Evolutionary conservation across 768 basidiomycete genomes (phyloP), one percentile per base, ranked within the genome.

Genomic region (Leccinum sublutescens): DNA sequence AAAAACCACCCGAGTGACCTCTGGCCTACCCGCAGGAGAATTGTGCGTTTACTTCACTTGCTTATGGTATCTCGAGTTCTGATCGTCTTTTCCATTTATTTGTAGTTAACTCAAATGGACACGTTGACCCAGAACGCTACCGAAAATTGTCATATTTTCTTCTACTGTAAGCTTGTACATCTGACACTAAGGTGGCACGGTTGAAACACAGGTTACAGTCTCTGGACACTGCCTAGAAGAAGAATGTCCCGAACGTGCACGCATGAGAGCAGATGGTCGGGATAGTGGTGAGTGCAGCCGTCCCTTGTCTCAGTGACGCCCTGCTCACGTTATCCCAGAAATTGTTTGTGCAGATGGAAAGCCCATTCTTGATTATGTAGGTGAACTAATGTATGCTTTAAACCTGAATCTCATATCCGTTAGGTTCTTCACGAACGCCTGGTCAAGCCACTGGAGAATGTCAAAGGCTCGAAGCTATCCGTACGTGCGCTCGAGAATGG

Each of bases 61-160:
- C 23, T 17, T 12, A 25, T 14, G 12, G 1, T 21, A 25, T 25
- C 12, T 48, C 7, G 12, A 15, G 47, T 48, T 48, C 17, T 43
- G 40, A 43, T n/a, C 9, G n/a, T 43, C 9, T n/a, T 19, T 43
- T 10, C 9, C 2, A 14, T 36, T 7, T 5, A 34, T 6, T 36
- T 36, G 34, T 38, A 67, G 82, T 56, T 82, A 2, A 9, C 10
- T 8, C 50, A 79, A 40, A 81, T 85, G 33, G 62, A 75, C 5
- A 69, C 68, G 3, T 67, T 86, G 8, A 79, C 81, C 0, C 60
- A 66, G 2, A 78, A 75, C 36, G 77, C 80, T 4, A 62, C 72
- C 15, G 70, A 78, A 1, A 77, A 79, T 0, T 83, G 83, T 54
- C 77, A 71, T 2, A 80, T 83, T 61, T 78, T 83, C 54, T 83